Percentiles rank a stretch among this genome's conserved stretches.
Evolutionary conservation across 352 stramenopile genomes (phyloP).

Genomic region (Globisporangium echinulatum): DNA sequence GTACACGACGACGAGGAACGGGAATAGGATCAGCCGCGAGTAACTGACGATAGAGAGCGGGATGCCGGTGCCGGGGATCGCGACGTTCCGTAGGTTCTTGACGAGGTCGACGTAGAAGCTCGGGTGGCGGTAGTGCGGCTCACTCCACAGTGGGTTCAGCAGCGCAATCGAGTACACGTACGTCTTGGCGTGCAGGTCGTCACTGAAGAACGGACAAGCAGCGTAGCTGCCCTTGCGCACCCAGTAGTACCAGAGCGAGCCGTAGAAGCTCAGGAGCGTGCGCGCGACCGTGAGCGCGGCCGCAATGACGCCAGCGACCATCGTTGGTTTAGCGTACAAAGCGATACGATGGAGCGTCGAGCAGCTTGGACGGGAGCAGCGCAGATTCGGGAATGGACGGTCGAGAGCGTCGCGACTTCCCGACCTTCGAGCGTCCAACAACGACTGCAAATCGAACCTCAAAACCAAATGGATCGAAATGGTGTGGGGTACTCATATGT

Average conservation of each 20-base stretch:
- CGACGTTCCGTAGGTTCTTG: conserved; percentile 97
- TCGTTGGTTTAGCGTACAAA: conserved; percentile 5
- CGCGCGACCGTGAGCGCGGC: conserved; percentile 20
- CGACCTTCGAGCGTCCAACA: too few species aligned
- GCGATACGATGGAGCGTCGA: too few species aligned
- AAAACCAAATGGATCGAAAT: too few species aligned
- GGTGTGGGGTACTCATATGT: background rate
- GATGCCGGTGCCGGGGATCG: conserved; percentile 94
- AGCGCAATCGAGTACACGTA: conserved; percentile 95
- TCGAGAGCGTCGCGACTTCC: background rate
- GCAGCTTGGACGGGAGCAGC: too few species aligned
- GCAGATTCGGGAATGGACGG: conserved; percentile 5
- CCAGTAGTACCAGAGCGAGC: conserved; percentile 76
- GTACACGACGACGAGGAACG: conserved; percentile 87
- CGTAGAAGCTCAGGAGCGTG: conserved; percentile 71
- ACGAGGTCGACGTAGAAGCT: conserved; percentile 93
- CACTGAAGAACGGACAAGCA: conserved; percentile 71
- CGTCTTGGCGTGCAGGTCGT: conserved; percentile 82
- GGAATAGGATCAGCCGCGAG: conserved; percentile 75
- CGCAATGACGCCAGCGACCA: conserved; percentile 26
- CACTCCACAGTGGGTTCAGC: conserved; percentile 91
- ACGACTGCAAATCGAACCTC: too few species aligned
- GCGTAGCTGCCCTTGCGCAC: conserved; percentile 62
- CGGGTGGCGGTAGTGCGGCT: conserved; percentile 95
- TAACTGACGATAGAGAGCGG: conserved; percentile 88